Conservation (phyloP, 1,284 basidiomycete genomes). For the Leccinum subfulvum region DNA sequence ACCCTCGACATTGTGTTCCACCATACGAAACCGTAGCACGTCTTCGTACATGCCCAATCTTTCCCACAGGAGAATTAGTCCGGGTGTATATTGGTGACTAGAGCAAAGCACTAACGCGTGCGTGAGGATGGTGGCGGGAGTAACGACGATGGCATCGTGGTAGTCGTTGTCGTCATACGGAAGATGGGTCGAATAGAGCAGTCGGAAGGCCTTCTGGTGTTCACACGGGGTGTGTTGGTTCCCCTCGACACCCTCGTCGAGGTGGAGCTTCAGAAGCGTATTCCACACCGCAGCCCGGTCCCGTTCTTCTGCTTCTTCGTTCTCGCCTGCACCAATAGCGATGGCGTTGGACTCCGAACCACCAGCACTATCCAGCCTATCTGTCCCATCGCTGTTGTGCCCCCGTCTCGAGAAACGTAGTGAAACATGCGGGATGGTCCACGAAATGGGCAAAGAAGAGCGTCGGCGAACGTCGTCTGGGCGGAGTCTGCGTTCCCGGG, state of each 20-base stretch:
- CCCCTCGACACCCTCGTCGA: slow-evolving; percentile 37
- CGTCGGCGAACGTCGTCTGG: slow-evolving; percentile 75
- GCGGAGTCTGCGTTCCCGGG: slow-evolving; percentile 26
- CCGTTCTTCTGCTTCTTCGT: slow-evolving; percentile 54
- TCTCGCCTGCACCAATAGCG: slow-evolving; percentile 27
- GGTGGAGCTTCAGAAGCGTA: slow-evolving; percentile 91
- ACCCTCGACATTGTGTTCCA: slow-evolving; percentile 43
- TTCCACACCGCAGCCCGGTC: slow-evolving; percentile 95
- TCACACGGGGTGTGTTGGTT: slow-evolving; percentile 10
- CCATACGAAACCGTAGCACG: slow-evolving; percentile 90
- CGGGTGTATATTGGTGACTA: slow-evolving; percentile 76
- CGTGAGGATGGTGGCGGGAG: slow-evolving; percentile 40
- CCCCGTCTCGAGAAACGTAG: slow-evolving; percentile 82
- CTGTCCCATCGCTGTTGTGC: slow-evolving; percentile 81
- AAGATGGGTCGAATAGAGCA: slow-evolving; percentile 62
- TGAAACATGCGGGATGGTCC: slow-evolving; percentile 69
- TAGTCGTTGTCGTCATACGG: slow-evolving; percentile 65
- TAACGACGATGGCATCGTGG: too few species aligned
- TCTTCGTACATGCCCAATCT: slow-evolving; percentile 95
- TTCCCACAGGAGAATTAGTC: slow-evolving; percentile 90
- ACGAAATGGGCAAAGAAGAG: slow-evolving; percentile 95
- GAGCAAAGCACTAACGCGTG: slow-evolving; percentile 95
- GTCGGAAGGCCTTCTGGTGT: slow-evolving; percentile 60
- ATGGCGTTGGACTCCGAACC: slow-evolving; percentile 13
- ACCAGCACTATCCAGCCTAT: slow-evolving; percentile 46